Percentiles rank a stretch among this genome's conserved stretches.
These are phyloP conservation scores for Aegilops longissima DNA, from an alignment of 176 grass and related monocot species.

Conservation along the genomic window DNA sequence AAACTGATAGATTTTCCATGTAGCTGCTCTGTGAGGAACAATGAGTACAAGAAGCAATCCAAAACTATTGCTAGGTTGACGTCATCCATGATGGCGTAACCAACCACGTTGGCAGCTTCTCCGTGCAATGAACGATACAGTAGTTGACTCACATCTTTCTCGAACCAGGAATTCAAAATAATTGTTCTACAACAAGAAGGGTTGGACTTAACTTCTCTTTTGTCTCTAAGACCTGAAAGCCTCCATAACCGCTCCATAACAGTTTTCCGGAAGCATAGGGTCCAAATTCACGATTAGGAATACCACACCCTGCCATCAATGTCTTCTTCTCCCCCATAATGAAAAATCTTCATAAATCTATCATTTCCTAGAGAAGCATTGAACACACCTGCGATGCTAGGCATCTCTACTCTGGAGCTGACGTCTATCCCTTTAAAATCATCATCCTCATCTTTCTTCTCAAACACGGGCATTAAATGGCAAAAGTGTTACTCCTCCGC, in stretches of 20 bases:
- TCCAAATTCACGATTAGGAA: neutral
- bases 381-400: neutral
- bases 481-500: too few species aligned
- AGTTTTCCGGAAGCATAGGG: neutral
- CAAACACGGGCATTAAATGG: neutral
- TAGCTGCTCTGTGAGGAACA: neutral
- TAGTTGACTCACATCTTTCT: too few species aligned
- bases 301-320: neutral
- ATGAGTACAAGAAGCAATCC: neutral
- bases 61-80: neutral
- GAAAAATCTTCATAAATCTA: neutral
- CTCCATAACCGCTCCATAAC: neutral
- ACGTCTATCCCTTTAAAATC: neutral
- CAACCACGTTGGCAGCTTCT: neutral
- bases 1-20: neutral
- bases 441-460: neutral
- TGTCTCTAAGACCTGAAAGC: neutral
- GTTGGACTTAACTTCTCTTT: too few species aligned
- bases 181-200: too few species aligned
- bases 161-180: too few species aligned
- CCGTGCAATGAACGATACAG: too few species aligned
- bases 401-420: neutral
- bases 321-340: neutral
- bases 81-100: neutral
- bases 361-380: neutral